Conservation (phyloP, 2,329 filamentous ascomycete genomes). For the Lasiodiplodia hormozganensis region DNA sequence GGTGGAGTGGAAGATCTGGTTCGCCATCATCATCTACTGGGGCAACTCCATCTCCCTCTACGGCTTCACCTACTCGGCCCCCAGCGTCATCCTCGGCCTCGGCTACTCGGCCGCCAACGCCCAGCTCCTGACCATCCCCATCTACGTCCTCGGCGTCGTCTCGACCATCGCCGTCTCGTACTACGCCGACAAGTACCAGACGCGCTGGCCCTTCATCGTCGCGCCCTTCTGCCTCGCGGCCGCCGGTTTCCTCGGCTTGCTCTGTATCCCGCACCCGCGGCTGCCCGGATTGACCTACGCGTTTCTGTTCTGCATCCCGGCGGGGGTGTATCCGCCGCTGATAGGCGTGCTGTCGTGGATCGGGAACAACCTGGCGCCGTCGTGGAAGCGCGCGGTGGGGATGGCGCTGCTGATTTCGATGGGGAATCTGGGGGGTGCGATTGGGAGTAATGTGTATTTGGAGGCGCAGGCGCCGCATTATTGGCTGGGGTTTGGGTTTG, state of each 20-base stretch:
- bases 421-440: conserved; percentile 41
- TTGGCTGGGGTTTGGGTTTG: conserved; percentile 45
- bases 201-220: conserved; percentile 39
- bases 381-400: conserved; percentile 46
- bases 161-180: conserved; percentile 36
- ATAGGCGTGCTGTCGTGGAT: conserved; percentile 34
- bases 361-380: conserved; percentile 49
- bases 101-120: conserved; percentile 41
- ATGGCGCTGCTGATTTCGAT: conserved; percentile 41
- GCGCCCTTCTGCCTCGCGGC: conserved; percentile 44
- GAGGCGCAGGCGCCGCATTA: conserved; percentile 46
- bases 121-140: conserved; percentile 40
- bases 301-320: conserved; percentile 50
- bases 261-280: conserved; percentile 5
- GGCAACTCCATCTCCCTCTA: conserved; percentile 17
- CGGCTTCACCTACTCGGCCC: conserved; percentile 10
- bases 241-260: not conserved
- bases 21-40: conserved; percentile 24
- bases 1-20: conserved; percentile 28
- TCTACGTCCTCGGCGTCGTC: conserved; percentile 37
- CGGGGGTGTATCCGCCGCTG: conserved; percentile 31
- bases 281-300: conserved; percentile 40
- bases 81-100: conserved; percentile 31
- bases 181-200: conserved; percentile 37
- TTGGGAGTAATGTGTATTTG: conserved; percentile 45